A percentile compares a stretch with the other conserved stretches of the same genome.
Evolutionary conservation across 345 rosid species (phyloP).

Genomic region (Brassica cretica): DNA sequence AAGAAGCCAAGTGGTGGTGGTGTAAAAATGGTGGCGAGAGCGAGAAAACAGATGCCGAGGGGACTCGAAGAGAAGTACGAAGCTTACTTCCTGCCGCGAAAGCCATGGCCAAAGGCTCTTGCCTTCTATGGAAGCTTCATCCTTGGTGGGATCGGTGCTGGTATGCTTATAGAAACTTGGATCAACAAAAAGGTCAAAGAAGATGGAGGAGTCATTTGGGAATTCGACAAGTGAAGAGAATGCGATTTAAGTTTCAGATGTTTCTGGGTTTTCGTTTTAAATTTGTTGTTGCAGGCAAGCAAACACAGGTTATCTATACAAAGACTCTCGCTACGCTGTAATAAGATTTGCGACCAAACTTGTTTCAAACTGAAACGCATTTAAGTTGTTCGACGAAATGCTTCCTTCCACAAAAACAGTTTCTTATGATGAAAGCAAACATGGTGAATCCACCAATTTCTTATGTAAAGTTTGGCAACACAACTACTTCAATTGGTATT

Average conservation of each 20-base stretch:
- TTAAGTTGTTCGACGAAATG: slow-evolving; percentile 7
- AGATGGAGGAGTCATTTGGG: slow-evolving; percentile 45
- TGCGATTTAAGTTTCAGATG: background rate
- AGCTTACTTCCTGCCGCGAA: slow-evolving; percentile 82
- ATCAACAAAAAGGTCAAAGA: slow-evolving; percentile 76
- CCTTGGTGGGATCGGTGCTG: slow-evolving; percentile 86
- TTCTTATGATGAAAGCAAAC: background rate
- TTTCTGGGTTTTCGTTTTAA: background rate
- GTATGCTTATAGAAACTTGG: slow-evolving; percentile 86
- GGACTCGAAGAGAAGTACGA: slow-evolving; percentile 87
- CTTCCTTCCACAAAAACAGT: background rate
- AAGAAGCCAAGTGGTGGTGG: slow-evolving; percentile 54
- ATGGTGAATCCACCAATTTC: background rate
- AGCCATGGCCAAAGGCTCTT: slow-evolving; percentile 54
- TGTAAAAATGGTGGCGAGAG: slow-evolving; percentile 41
- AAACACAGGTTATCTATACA: background rate
- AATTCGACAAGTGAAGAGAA: slow-evolving; percentile 33
- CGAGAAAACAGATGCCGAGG: slow-evolving; percentile 74
- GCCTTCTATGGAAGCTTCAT: slow-evolving; percentile 80
- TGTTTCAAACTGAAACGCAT: background rate
- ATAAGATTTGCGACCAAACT: background rate
- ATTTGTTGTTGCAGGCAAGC: background rate
- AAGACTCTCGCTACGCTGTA: background rate
- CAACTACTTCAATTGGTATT: background rate
- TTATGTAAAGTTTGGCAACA: background rate